Conservation (phyloP, 2,329 filamentous ascomycete species). For the Arachnomyces sp. region DNA sequence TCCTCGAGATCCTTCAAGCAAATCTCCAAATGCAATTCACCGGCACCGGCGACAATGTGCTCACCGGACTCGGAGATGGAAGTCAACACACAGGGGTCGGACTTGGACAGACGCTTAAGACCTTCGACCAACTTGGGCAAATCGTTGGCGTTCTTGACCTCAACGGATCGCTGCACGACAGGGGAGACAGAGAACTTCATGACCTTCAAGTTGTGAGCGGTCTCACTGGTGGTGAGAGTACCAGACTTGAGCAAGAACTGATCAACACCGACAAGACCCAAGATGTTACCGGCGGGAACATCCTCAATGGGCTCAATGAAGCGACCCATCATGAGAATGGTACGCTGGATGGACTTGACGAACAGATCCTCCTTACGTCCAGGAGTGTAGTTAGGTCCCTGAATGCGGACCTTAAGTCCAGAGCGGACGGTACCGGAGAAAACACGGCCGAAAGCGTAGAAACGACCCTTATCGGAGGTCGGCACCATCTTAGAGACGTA, state of each 20-base stretch:
- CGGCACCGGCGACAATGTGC: slow-evolving; percentile 97
- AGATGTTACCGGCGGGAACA: slow-evolving; percentile 99
- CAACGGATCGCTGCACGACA: slow-evolving; percentile 95
- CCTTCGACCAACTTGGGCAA: slow-evolving; percentile 99
- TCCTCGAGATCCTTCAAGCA: slow-evolving; percentile 99
- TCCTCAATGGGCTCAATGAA: slow-evolving; percentile 98
- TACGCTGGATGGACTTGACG: slow-evolving; percentile 99
- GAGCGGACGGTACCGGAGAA: slow-evolving; percentile 97
- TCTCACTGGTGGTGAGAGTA: slow-evolving; percentile 95
- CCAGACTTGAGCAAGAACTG: slow-evolving; percentile 99
- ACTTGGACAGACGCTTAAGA: slow-evolving; percentile 99
- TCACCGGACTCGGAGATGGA: slow-evolving; percentile 86
- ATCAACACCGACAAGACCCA: slow-evolving; percentile 97
- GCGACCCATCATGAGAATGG: slow-evolving; percentile 99
- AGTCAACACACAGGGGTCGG: slow-evolving; percentile 95
- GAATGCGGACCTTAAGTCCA: slow-evolving; percentile 98
- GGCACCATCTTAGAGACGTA: slow-evolving; percentile 99
- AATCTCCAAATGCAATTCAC: slow-evolving; percentile 99
- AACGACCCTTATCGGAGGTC: slow-evolving; percentile 98
- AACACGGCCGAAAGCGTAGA: slow-evolving; percentile 99
- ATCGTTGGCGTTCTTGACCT: slow-evolving; percentile 99
- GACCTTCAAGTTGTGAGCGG: slow-evolving; percentile 99
- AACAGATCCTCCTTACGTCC: slow-evolving; percentile 99
- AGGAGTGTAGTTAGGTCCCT: slow-evolving; percentile 96
- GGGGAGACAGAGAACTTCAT: slow-evolving; percentile 99